Evolutionary conservation across 2,329 filamentous ascomycete genomes (phyloP).

Genomic region (Ophiostoma quercus): DNA sequence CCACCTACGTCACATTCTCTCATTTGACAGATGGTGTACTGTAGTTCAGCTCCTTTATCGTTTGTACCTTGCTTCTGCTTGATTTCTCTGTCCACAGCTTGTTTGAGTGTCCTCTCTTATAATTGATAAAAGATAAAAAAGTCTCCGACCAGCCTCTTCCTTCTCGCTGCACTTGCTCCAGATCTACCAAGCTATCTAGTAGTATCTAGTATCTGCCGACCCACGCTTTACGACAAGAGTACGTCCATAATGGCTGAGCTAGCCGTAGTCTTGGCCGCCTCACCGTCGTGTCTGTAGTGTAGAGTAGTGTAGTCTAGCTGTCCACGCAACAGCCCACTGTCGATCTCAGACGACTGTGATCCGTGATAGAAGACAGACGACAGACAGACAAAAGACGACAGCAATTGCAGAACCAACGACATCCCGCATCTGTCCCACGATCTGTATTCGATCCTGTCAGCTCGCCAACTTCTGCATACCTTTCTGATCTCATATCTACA

Average conservation of each 20-base stretch:
- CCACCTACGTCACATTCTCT: conserved; percentile 12
- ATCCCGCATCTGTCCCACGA: background rate
- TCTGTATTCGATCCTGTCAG: background rate
- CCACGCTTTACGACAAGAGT: too few species aligned
- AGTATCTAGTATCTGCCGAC: too few species aligned
- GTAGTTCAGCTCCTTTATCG: background rate
- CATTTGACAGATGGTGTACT: background rate
- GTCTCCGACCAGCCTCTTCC: conserved; percentile 5
- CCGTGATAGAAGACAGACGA: too few species aligned
- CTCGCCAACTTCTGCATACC: background rate
- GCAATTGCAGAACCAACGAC: background rate
- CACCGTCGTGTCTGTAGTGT: too few species aligned
- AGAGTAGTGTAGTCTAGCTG: too few species aligned
- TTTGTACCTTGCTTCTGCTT: too few species aligned
- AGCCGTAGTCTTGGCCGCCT: too few species aligned
- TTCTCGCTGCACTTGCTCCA: background rate
- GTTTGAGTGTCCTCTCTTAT: too few species aligned
- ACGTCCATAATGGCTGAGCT: too few species aligned
- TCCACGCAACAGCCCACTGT: too few species aligned
- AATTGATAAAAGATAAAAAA: background rate
- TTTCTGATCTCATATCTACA: background rate
- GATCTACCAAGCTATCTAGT: background rate
- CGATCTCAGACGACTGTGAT: background rate
- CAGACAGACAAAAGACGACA: too few species aligned
- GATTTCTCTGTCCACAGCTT: too few species aligned